These are phyloP conservation scores for Erodium chrysanthum DNA, from an alignment of 441 rosid genomes.

Conservation along the genomic window DNA sequence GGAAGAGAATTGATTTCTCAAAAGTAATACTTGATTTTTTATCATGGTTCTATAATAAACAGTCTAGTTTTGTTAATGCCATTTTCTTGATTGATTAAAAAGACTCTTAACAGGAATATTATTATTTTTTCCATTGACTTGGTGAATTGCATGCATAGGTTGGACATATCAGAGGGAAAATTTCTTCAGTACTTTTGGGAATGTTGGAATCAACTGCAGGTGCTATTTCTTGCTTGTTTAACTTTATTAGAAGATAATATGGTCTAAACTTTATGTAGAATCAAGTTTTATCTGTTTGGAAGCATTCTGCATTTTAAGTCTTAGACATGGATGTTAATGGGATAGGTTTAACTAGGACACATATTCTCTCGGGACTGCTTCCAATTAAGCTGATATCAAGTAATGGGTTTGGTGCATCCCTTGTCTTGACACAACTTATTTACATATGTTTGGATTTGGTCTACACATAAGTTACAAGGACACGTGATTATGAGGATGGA, in stretches of 20 bases:
- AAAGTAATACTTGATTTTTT: not conserved
- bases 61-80: not conserved
- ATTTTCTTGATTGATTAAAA: not conserved
- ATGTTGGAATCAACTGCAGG: conserved; percentile 72
- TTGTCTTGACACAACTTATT: not conserved
- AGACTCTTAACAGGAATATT: not conserved
- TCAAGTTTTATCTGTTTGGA: not conserved
- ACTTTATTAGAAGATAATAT: not conserved
- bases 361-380: not conserved
- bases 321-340: not conserved
- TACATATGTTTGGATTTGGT: not conserved
- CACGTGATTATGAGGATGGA: not conserved
- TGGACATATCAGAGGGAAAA: conserved; percentile 73
- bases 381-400: not conserved
- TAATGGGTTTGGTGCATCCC: not conserved
- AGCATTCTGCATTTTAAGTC: too few relatives aligned
- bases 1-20: not conserved
- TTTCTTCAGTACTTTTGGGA: conserved; percentile 76
- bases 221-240: conserved; percentile 18
- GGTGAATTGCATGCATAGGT: conserved; percentile 33
- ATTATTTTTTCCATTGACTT: not conserved
- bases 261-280: not conserved
- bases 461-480: not conserved
- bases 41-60: not conserved
- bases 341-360: conserved; percentile 6